These are phyloP conservation scores for Peronospora destructor DNA, from an alignment of 352 stramenopile genomes.

Conservation along the genomic window DNA sequence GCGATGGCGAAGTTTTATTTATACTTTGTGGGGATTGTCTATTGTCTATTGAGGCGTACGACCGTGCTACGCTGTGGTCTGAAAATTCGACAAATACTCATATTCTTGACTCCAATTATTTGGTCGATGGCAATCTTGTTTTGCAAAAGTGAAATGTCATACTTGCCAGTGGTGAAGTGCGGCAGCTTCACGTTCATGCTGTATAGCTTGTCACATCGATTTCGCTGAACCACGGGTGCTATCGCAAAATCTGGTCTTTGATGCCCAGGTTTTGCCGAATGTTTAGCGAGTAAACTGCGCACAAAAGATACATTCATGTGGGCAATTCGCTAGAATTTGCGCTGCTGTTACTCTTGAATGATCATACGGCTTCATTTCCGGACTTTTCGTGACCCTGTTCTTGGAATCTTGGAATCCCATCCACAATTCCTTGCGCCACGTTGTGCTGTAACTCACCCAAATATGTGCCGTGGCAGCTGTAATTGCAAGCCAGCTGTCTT, in stretches of 20 bases:
- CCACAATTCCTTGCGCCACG: no score
- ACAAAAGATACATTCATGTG: conserved; percentile 83
- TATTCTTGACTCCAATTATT: conserved; percentile 55
- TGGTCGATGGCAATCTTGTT: conserved; percentile 64
- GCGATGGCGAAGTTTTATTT: conserved; percentile 14
- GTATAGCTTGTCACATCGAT: conserved; percentile 74
- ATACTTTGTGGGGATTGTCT: conserved; percentile 5
- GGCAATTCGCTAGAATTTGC: conserved; percentile 70
- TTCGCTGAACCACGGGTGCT: conserved; percentile 63
- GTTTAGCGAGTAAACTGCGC: conserved; percentile 82
- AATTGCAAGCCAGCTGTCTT: no score
- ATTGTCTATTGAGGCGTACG: conserved; percentile 3
- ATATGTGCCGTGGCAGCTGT: no score
- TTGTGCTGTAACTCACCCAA: no score
- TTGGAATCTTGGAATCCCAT: no score
- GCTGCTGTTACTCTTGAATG: conserved; percentile 10
- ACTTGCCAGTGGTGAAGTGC: conserved; percentile 54
- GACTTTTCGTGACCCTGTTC: no score
- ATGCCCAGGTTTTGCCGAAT: conserved; percentile 48
- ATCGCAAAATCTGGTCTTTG: conserved; percentile 60
- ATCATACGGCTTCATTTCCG: no score
- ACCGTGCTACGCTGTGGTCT: background rate
- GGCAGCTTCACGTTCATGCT: conserved; percentile 46
- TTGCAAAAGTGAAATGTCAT: conserved; percentile 74
- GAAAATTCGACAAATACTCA: conserved; percentile 69